Conservation (phyloP, 225 moss, liverwort and hornwort genomes). For the Lunularia cruciata region DNA sequence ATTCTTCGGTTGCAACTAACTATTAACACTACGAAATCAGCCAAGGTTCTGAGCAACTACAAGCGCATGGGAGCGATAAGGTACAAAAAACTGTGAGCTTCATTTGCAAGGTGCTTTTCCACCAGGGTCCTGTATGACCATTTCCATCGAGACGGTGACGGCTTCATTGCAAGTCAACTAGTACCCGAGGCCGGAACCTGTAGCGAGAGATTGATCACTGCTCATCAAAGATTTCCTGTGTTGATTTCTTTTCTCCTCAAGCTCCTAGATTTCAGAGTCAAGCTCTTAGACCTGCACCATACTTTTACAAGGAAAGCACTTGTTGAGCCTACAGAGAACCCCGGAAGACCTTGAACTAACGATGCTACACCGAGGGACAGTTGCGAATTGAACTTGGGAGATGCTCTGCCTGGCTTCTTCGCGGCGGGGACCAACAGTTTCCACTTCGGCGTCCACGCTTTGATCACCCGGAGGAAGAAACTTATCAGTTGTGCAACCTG, state of each 20-base stretch:
- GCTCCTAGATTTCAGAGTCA: background rate
- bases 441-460: slow-evolving; percentile 4
- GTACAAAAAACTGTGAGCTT: too few species aligned
- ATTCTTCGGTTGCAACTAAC: too few species aligned
- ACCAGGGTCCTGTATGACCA: too few species aligned
- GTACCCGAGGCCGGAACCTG: too few species aligned
- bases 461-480: background rate
- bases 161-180: too few species aligned
- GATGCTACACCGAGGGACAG: background rate
- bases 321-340: background rate
- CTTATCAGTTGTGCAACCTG: background rate
- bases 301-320: background rate
- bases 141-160: too few species aligned
- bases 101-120: too few species aligned
- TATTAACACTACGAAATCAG: too few species aligned
- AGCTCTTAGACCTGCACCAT: background rate
- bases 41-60: too few species aligned
- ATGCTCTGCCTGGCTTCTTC: background rate
- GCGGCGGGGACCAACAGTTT: background rate
- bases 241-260: background rate
- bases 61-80: too few species aligned
- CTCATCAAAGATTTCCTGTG: too few species aligned
- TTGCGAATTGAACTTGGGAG: background rate
- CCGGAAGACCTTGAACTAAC: background rate
- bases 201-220: too few species aligned